Base-by-base conservation (phyloP, 148 eudicot species). In the Bassia scoparia region DNA sequence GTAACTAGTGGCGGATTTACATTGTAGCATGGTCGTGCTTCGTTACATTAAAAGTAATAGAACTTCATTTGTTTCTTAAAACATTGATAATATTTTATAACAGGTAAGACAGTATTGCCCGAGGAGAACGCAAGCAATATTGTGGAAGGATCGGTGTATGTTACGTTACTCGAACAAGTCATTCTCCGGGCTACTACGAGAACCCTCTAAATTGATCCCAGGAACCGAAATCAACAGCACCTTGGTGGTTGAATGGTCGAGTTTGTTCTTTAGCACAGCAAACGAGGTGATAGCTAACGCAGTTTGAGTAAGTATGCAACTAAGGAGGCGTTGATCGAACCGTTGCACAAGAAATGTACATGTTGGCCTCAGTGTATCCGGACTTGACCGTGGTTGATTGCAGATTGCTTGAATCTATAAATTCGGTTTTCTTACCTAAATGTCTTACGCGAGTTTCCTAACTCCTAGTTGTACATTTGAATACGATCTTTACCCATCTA, bases 311-410 rank as follows among this genome's bases (percentile, higher is more conserved):
- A 10, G 64, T 60, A 14, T 4, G 64, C n/a, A 0, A 31, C 37
- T 14, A 60, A 31, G 5, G 64, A 31, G 38, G 38, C 14, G 21
- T 14, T 14, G 64, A 30, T 30, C 8, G 9, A 8, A 7, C 64
- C 64, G 1, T 10, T 31, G 38, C 30, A 30, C 20, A 30, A 15
- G 38, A 60, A 4, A 4, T 60, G 20, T 30, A 30, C 38, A 30
- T 17, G 16, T 10, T 60, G 64, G 64, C 64, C 64, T 60, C 64
- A 60, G 31, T 60, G 64, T 60, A 60, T 15, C 21, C 53, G 18
- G 53, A 49, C 17, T 49, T 49, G 53, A 49, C 21, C 17, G 21
- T 15, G 13, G 52, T 10, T 18, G 21, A 49, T 49, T 49, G 53
- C 53, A 2, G 17, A 49, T 18, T 49, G 53, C 21, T 49, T 49